These are phyloP conservation scores for Diaporthe vexans DNA, from an alignment of 2,329 filamentous ascomycete species.

Conservation along the genomic window DNA sequence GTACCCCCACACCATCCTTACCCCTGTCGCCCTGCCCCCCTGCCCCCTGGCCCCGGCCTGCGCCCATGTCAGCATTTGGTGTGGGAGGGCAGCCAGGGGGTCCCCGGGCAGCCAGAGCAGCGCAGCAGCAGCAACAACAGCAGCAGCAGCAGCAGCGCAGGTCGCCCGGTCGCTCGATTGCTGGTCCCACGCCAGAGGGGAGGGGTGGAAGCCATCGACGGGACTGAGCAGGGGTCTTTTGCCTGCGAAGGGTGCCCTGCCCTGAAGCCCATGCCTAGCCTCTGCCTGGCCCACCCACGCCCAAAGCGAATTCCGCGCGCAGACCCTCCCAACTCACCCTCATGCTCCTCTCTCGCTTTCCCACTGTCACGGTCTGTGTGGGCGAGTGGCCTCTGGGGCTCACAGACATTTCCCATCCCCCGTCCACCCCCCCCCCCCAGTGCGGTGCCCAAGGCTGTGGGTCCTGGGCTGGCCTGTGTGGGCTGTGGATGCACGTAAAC, in stretches of 20 bases:
- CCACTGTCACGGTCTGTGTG: not conserved
- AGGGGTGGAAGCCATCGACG: slow-evolving; percentile 28
- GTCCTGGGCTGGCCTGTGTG: slow-evolving; percentile 9
- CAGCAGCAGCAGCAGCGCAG: not conserved
- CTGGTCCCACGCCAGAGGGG: slow-evolving; percentile 6
- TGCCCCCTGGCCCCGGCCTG: slow-evolving; percentile 19
- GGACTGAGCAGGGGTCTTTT: slow-evolving; percentile 22
- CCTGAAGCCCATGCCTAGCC: slow-evolving; percentile 9
- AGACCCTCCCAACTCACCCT: not conserved
- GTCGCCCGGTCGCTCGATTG: slow-evolving; percentile 11
- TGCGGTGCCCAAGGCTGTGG: slow-evolving; percentile 30
- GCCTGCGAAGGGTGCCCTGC: slow-evolving; percentile 25
- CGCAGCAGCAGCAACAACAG: not conserved
- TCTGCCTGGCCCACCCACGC: slow-evolving; percentile 15
- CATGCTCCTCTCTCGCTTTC: not conserved
- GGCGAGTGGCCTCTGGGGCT: not conserved
- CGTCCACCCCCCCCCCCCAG: not conserved
- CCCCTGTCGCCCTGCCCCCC: not conserved
- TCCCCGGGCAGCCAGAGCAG: slow-evolving; percentile 1
- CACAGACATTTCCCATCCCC: not conserved
- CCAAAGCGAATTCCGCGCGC: slow-evolving; percentile 24
- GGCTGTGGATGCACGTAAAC: slow-evolving; percentile 22
- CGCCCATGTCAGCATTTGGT: slow-evolving; percentile 28
- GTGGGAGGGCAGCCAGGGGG: slow-evolving; percentile 29
- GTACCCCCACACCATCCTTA: slow-evolving; percentile 3